These are phyloP conservation scores for Monilinia polystroma DNA, from an alignment of 2,329 filamentous ascomycete species.

Conservation along the genomic window DNA sequence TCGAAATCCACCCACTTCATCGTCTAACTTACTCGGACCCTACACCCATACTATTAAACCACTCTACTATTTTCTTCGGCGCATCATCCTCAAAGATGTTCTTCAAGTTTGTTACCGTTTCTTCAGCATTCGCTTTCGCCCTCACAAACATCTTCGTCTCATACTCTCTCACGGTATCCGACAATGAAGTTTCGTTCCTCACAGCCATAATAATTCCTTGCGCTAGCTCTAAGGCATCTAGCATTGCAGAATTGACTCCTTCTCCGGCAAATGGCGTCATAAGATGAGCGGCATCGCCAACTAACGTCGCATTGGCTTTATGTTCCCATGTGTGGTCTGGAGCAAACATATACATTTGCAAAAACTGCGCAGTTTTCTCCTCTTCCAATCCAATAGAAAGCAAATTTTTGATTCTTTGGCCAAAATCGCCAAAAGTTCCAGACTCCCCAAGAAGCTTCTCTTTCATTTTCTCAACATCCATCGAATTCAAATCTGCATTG, in stretches of 20 bases:
- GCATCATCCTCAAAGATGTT: slow-evolving; percentile 26
- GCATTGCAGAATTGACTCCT: slow-evolving; percentile 43
- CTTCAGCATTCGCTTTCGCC: slow-evolving; percentile 22
- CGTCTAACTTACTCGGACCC: neutral
- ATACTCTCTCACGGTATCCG: slow-evolving; percentile 29
- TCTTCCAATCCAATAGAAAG: slow-evolving; percentile 16
- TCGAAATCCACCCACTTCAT: no score
- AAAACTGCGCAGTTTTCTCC: slow-evolving; percentile 4
- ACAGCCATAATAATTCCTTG: neutral
- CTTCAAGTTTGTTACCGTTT: slow-evolving; percentile 22
- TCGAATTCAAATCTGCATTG: slow-evolving; percentile 2
- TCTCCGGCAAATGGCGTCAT: slow-evolving; percentile 50
- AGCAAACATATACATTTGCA: slow-evolving; percentile 26
- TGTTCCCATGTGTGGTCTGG: slow-evolving; percentile 28
- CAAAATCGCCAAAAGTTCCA: slow-evolving; percentile 9
- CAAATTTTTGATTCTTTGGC: slow-evolving; percentile 19
- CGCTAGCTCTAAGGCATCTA: slow-evolving; percentile 44
- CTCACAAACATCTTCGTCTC: slow-evolving; percentile 32
- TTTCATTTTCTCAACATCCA: slow-evolving; percentile 14
- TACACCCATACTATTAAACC: neutral
- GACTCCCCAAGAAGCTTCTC: slow-evolving; percentile 18
- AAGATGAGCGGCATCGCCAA: slow-evolving; percentile 53
- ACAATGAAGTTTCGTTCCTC: slow-evolving; percentile 25
- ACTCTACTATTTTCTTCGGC: slow-evolving; percentile 7
- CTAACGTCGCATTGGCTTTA: slow-evolving; percentile 44